A percentile compares a stretch with the other conserved stretches of the same genome.
phyloP scores from a whole-genome alignment of 202 grass and related monocot species.

The Carex arenaria region DNA sequence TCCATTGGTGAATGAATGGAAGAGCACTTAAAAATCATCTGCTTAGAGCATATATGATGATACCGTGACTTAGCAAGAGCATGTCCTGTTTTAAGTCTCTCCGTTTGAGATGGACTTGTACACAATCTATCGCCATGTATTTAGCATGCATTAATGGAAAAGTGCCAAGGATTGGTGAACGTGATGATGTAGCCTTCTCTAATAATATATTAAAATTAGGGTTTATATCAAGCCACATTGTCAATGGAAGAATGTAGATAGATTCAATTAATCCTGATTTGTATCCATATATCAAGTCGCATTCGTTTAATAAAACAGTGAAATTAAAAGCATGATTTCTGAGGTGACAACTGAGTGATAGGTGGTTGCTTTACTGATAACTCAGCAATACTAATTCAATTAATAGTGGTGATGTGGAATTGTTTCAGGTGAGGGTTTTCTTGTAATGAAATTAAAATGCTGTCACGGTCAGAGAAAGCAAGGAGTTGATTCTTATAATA shows the following conservation, averaged over 20 bases:
- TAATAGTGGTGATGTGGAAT: neutral
- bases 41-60: neutral
- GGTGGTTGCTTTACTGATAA: neutral
- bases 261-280: neutral
- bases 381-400: neutral
- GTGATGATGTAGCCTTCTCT: neutral
- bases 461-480: neutral
- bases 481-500: neutral
- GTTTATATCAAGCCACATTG: slow-evolving; percentile 19
- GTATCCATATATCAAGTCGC: neutral
- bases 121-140: neutral
- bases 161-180: neutral
- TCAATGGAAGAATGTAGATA: neutral
- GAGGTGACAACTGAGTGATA: neutral
- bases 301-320: neutral
- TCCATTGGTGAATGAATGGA: neutral
- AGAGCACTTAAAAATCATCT: neutral
- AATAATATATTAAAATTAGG: neutral
- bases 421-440: neutral
- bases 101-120: neutral
- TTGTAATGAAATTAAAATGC: neutral
- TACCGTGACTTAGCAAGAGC: neutral
- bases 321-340: neutral
- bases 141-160: neutral
- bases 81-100: neutral